Base-by-base conservation (phyloP, 208 protist species). In the Angomonas desouzai region DNA sequence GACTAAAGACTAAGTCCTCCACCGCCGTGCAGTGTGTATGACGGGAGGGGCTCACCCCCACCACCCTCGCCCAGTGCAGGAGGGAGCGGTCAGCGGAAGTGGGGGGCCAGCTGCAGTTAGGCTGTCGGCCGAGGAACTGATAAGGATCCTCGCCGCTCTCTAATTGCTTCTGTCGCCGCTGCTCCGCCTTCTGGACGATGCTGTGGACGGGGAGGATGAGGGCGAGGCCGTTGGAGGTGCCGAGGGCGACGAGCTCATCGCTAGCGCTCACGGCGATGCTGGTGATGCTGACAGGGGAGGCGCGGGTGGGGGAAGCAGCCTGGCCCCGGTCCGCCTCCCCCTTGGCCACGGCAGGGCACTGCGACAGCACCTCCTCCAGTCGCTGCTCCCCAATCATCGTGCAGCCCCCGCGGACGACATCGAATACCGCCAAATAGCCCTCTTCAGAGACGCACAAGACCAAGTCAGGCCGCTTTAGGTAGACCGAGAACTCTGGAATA, bases 181-280 rank as follows among this genome's bases (percentile, higher is more conserved):
- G 53, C n/a, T 28, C 30, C 47, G 66, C 65, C 7, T 67, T 75
- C 11, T 36, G 51, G 4, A 55, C 45, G 43, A 85, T 64, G 48
- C 62, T 64, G 34, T 68, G 62, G 33, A 78, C 33, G 22, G 77
- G 71, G 56, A 94, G 69, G 18, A 94, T 34, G 10, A 91, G 60
- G 20, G 77, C 85, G 3, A 76, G 29, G 13, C 88, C 88, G 23
- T 74, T 71, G 20, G 68, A 78, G 2, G 82, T 85, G 28, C 85
- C 89, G 10, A 94, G 20, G 2, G 85, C 89, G n/a, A 94, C 59
- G 18, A 94, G 76, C 3, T 77, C 74, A 62, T 94, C 89, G 66
- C 87, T 88, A 13, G 55, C 30, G 66, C 85, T 94, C 22, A 62
- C 67, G 3, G 79, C 76, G 38, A 89, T 45, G 48, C 72, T 72